Percentiles rank a stretch among this genome's conserved stretches.
These are phyloP conservation scores for Candida chauliodis DNA, from an alignment of 805 yeast species.

Conservation along the genomic window DNA sequence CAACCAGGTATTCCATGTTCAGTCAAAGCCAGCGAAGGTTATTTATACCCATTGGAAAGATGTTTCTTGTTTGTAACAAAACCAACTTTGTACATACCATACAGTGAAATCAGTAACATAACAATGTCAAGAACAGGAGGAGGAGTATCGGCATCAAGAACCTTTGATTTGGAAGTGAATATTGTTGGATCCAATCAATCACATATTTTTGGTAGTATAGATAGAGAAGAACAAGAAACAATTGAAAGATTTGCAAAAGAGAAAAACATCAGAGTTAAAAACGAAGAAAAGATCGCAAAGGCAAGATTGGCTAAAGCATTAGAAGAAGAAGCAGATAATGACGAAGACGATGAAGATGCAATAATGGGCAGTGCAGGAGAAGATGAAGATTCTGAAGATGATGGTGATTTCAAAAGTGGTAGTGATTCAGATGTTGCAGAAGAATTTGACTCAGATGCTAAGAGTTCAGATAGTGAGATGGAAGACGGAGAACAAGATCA, in stretches of 20 bases:
- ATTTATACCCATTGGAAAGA: slow-evolving; percentile 87
- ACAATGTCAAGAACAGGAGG: slow-evolving; percentile 85
- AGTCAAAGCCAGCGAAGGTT: slow-evolving; percentile 92
- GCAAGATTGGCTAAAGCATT: slow-evolving; percentile 74
- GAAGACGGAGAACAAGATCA: slow-evolving; percentile 13
- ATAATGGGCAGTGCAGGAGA: slow-evolving; percentile 72
- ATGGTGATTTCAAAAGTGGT: slow-evolving; percentile 76
- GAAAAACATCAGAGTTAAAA: slow-evolving; percentile 76
- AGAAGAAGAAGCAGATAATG: slow-evolving; percentile 53
- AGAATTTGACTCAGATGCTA: slow-evolving; percentile 73
- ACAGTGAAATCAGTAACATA: slow-evolving; percentile 70
- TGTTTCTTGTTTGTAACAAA: slow-evolving; percentile 88
- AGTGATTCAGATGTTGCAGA: slow-evolving; percentile 75
- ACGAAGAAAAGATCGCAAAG: slow-evolving; percentile 87
- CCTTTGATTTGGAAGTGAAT: slow-evolving; percentile 85
- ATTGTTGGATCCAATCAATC: slow-evolving; percentile 60
- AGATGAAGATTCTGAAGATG: slow-evolving; percentile 64
- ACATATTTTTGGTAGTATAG: slow-evolving; percentile 84
- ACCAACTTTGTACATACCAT: slow-evolving; percentile 90
- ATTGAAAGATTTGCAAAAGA: slow-evolving; percentile 74
- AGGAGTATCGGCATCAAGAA: slow-evolving; percentile 71
- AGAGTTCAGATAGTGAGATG: slow-evolving; percentile 24
- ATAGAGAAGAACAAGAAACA: slow-evolving; percentile 80
- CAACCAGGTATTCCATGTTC: slow-evolving; percentile 91
- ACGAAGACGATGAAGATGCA: slow-evolving; percentile 41